These are phyloP conservation scores for Talaromyces atroroseus DNA, from an alignment of 2,329 filamentous ascomycete genomes.

Conservation along the genomic window DNA sequence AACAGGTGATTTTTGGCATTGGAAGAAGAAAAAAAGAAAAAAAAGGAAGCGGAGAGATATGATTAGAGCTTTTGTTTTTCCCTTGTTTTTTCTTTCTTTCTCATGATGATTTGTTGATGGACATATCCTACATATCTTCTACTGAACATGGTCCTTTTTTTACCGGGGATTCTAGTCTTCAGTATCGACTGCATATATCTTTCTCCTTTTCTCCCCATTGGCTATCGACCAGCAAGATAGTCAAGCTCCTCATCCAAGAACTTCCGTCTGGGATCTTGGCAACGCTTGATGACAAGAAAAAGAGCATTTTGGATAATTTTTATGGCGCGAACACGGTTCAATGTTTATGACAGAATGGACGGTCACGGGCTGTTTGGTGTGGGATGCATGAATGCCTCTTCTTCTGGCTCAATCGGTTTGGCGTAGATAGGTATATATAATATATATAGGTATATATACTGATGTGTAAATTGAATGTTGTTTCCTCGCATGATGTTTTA, in stretches of 20 bases:
- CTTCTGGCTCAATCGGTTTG: not conserved
- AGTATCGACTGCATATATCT: not conserved
- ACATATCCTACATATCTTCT: not conserved
- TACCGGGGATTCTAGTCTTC: not conserved
- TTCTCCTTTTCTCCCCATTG: not conserved
- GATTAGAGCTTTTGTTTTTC: not conserved
- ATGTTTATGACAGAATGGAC: not conserved
- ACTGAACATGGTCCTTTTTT: not conserved
- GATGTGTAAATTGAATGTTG: not conserved
- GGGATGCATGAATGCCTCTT: not conserved
- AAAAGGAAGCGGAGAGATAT: not conserved
- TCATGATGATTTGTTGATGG: not conserved
- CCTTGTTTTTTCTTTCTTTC: not conserved
- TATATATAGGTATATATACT: not conserved
- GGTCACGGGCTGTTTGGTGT: not conserved
- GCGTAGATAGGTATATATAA: not conserved
- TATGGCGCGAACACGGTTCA: not conserved
- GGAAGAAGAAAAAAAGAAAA: too few species aligned
- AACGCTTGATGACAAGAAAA: not conserved
- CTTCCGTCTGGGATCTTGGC: not conserved
- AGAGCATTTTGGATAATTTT: not conserved
- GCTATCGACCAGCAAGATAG: not conserved
- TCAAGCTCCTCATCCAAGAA: not conserved
- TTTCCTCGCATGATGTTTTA: not conserved
- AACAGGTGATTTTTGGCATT: slow-evolving; percentile 19